phyloP scores from a whole-genome alignment of 257 asterid genomes.

The Solanum peruvianum region DNA sequence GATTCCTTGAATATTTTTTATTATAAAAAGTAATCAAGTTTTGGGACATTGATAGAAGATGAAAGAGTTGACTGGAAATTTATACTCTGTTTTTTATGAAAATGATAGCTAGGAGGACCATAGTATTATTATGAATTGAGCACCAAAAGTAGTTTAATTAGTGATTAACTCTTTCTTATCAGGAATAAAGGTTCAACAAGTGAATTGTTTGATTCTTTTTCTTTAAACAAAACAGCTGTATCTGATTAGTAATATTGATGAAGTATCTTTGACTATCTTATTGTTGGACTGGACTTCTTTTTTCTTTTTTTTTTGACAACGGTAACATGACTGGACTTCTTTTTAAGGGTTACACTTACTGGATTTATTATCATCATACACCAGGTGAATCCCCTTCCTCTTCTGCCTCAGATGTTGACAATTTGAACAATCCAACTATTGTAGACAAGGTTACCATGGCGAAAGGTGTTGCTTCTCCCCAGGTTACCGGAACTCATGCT shows the following conservation, averaged over 20 bases:
- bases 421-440: constrained; percentile 66
- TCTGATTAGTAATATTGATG: not conserved
- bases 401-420: constrained; percentile 96
- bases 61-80: not conserved
- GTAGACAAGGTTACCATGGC: constrained; percentile 53
- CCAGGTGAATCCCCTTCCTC: constrained; percentile 99
- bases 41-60: not conserved
- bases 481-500: constrained; percentile 26
- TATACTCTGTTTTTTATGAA: not conserved
- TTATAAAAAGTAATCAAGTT: not conserved
- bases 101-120: not conserved
- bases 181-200: not conserved
- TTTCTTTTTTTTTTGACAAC: no score
- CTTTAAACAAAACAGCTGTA: not conserved
- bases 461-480: constrained; percentile 55
- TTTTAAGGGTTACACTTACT: not conserved
- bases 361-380: not conserved
- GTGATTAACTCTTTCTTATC: not conserved
- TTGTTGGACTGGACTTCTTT: not conserved
- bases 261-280: not conserved
- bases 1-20: not conserved
- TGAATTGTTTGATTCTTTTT: not conserved
- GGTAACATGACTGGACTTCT: not conserved
- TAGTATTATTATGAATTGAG: not conserved
- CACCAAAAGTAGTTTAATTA: not conserved